phyloP scores from a whole-genome alignment of 768 basidiomycete genomes.

The Lactarius sp. region DNA sequence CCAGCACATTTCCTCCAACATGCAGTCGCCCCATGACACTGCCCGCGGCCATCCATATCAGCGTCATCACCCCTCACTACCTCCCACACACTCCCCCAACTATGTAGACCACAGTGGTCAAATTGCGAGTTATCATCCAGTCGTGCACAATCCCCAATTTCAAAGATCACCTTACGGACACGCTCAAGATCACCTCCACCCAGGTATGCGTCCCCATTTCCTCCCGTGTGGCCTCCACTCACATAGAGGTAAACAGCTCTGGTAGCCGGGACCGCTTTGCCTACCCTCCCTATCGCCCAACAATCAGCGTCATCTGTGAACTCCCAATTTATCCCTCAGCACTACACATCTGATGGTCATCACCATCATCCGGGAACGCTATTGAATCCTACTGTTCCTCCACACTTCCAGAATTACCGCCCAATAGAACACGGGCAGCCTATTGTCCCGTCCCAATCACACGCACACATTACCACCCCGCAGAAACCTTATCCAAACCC shows the following conservation, averaged over 20 bases:
- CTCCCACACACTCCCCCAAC: constrained; percentile 9
- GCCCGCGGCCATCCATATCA: constrained; percentile 20
- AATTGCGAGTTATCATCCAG: constrained; percentile 3
- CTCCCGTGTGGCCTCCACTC: not conserved
- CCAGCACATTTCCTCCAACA: constrained; percentile 15
- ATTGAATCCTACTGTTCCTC: constrained; percentile 21
- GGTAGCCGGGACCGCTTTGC: not conserved
- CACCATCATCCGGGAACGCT: constrained; percentile 10
- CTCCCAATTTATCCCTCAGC: constrained; percentile 14
- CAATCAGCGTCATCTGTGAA: constrained; percentile 18
- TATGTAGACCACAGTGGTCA: constrained; percentile 12
- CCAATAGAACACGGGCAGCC: constrained; percentile 23
- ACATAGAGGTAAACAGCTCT: not conserved
- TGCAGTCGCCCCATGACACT: constrained; percentile 19
- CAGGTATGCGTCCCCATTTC: constrained; percentile 1
- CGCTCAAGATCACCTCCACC: constrained; percentile 12
- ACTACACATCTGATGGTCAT: constrained; percentile 10
- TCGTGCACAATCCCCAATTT: constrained; percentile 2
- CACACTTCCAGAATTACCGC: constrained; percentile 23
- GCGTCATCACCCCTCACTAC: constrained; percentile 8
- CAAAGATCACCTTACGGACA: constrained; percentile 16
- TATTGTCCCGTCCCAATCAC: constrained; percentile 22
- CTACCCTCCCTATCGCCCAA: constrained; percentile 14
- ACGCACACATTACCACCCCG: not conserved
- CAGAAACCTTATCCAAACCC: constrained; percentile 20